These are phyloP conservation scores for Berberis vulgaris DNA, from an alignment of 164 flowering plant species.

Conservation along the genomic window DNA sequence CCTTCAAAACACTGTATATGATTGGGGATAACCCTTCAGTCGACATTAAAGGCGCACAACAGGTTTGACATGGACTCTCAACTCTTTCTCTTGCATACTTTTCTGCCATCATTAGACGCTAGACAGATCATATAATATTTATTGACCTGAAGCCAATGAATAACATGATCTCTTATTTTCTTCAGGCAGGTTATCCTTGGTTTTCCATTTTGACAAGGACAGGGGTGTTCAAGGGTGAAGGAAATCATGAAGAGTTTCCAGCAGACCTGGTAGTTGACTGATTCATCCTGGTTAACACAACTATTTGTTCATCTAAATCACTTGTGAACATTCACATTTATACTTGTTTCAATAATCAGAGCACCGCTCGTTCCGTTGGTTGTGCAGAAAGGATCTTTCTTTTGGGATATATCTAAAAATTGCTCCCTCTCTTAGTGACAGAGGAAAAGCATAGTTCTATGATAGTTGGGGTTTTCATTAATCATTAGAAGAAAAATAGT, in stretches of 20 bases:
- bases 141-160: background rate
- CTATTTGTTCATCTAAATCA: background rate
- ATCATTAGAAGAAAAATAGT: background rate
- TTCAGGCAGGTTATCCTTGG: slow-evolving; percentile 91
- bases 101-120: background rate
- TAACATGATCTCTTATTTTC: background rate
- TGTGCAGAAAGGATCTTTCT: background rate
- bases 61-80: slow-evolving; percentile 36
- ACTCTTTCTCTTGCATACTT: background rate
- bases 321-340: background rate
- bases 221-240: slow-evolving; percentile 64
- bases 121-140: background rate
- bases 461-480: background rate
- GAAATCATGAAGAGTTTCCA: slow-evolving; percentile 56
- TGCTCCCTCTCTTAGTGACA: background rate
- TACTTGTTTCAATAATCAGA: background rate
- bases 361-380: no score
- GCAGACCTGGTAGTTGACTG: slow-evolving; percentile 51
- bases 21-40: slow-evolving; percentile 88
- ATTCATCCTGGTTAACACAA: background rate
- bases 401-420: background rate
- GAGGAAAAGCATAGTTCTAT: background rate
- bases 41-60: slow-evolving; percentile 76
- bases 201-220: slow-evolving; percentile 89
- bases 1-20: slow-evolving; percentile 72